A percentile compares a stretch with the other conserved stretches of the same genome.
phyloP scores from a whole-genome alignment of 495 filamentous ascomycete species.

The Penicillium maclennaniae region DNA sequence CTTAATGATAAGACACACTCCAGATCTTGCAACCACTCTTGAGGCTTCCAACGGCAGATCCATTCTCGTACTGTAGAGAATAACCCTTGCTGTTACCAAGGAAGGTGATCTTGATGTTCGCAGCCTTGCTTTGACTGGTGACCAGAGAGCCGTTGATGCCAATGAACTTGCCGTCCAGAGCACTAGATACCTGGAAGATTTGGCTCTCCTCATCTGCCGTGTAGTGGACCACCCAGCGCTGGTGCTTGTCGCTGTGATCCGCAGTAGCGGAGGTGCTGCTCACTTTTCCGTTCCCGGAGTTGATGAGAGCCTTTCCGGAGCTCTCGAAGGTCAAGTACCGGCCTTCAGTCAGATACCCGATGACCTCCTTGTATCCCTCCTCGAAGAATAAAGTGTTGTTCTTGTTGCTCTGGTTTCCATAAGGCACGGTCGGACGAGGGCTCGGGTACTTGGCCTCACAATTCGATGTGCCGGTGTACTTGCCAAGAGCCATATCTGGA shows the following conservation, averaged over 20 bases:
- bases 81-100: slow-evolving; percentile 42
- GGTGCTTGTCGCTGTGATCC: slow-evolving; percentile 35
- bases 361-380: slow-evolving; percentile 49
- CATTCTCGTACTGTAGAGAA: slow-evolving; percentile 30
- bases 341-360: slow-evolving; percentile 52
- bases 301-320: slow-evolving; percentile 31
- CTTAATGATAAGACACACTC: neutral
- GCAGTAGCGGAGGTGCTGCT: slow-evolving; percentile 28
- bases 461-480: slow-evolving; percentile 40
- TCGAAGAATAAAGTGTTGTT: slow-evolving; percentile 40
- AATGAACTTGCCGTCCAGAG: slow-evolving; percentile 44
- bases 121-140: slow-evolving; percentile 22
- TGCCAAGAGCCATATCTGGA: slow-evolving; percentile 27
- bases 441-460: slow-evolving; percentile 37
- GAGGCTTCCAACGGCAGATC: neutral
- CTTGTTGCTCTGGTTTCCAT: slow-evolving; percentile 36
- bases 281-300: slow-evolving; percentile 18
- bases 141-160: slow-evolving; percentile 24
- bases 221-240: slow-evolving; percentile 52
- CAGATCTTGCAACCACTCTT: neutral
- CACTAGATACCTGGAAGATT: slow-evolving; percentile 46
- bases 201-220: slow-evolving; percentile 33
- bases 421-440: slow-evolving; percentile 45
- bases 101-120: slow-evolving; percentile 37
- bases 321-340: slow-evolving; percentile 41